Percentiles rank a stretch among this genome's conserved stretches.
phyloP scores from a whole-genome alignment of 306 rosid genomes.

The Castanea sativa region DNA sequence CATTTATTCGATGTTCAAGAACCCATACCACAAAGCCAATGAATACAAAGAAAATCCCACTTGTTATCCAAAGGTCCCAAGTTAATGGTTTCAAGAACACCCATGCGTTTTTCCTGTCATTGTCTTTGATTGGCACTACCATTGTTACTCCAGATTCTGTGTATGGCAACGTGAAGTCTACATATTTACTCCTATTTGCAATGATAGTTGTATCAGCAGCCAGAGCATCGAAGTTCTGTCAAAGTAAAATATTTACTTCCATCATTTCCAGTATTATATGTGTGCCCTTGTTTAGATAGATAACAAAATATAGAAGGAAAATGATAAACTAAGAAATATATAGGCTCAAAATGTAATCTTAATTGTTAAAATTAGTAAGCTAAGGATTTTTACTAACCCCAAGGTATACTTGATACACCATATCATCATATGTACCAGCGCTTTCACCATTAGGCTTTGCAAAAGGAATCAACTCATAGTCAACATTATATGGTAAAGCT shows the following conservation, averaged over 20 bases:
- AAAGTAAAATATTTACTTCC: too few species aligned
- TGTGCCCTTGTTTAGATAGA: too few species aligned
- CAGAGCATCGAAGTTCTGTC: constrained; percentile 34
- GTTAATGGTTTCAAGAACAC: constrained; percentile 44
- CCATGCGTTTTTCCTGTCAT: constrained; percentile 25
- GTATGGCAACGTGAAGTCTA: constrained; percentile 52
- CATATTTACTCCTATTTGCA: constrained; percentile 21
- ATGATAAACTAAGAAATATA: too few species aligned
- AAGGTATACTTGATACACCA: constrained; percentile 22
- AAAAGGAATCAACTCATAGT: constrained; percentile 30
- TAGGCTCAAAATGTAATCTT: too few species aligned
- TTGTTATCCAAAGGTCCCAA: constrained; percentile 35
- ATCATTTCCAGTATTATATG: not conserved
- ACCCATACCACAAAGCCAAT: constrained; percentile 40
- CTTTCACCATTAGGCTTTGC: constrained; percentile 4
- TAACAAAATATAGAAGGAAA: too few species aligned
- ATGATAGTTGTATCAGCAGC: constrained; percentile 40
- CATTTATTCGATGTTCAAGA: constrained; percentile 43
- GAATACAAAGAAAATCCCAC: constrained; percentile 28
- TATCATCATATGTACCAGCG: constrained; percentile 27
- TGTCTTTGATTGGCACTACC: constrained; percentile 29
- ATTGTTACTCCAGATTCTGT: constrained; percentile 31
- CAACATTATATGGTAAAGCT: constrained; percentile 24
- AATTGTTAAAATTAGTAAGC: not conserved
- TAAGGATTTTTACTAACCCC: constrained; percentile 21